Evolutionary conservation across 768 basidiomycete species (phyloP), one percentile per base, ranked within the genome.

Genomic region (Ramaria rubella): DNA sequence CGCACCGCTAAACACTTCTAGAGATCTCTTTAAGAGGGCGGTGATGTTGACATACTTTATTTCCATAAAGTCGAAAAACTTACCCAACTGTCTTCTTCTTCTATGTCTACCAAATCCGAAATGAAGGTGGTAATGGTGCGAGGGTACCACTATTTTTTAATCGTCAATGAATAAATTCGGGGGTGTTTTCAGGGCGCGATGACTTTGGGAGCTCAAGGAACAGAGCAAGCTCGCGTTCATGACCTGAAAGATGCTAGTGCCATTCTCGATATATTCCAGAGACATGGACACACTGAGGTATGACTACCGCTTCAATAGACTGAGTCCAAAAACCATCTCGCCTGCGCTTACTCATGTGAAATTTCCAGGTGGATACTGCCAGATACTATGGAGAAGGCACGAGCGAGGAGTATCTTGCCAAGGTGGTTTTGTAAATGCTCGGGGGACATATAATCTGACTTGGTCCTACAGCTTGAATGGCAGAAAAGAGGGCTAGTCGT

Each of bases 41-140:
- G n/a, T n/a, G n/a, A n/a, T n/a, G n/a, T n/a, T n/a, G n/a, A n/a
- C n/a, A n/a, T n/a, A n/a, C n/a, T n/a, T n/a, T n/a, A n/a, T n/a
- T n/a, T n/a, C n/a, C n/a, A n/a, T n/a, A n/a, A n/a, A n/a, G n/a
- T n/a, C n/a, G n/a, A n/a, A n/a, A n/a, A n/a, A n/a, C n/a, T n/a
- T n/a, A n/a, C n/a, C n/a, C n/a, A n/a, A n/a, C n/a, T n/a, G n/a
- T n/a, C n/a, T n/a, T n/a, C n/a, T n/a, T n/a, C n/a, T n/a, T n/a
- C n/a, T n/a, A 49, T 49, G 48, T 6, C 48, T 31, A 8, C 48
- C 12, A 78, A 70, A 58, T 76, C 72, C 58, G 67, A 69, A 3
- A 64, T 80, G 55, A 79, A 79, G 59, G 67, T 81, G 50, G 77
- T 81, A 51, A 79, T 81, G 79, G 79, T 76, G 61, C 17, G 64